Evolutionary conservation across 768 basidiomycete genomes (phyloP), one percentile per base, ranked within the genome.

Genomic region (Russula olivacea): DNA sequence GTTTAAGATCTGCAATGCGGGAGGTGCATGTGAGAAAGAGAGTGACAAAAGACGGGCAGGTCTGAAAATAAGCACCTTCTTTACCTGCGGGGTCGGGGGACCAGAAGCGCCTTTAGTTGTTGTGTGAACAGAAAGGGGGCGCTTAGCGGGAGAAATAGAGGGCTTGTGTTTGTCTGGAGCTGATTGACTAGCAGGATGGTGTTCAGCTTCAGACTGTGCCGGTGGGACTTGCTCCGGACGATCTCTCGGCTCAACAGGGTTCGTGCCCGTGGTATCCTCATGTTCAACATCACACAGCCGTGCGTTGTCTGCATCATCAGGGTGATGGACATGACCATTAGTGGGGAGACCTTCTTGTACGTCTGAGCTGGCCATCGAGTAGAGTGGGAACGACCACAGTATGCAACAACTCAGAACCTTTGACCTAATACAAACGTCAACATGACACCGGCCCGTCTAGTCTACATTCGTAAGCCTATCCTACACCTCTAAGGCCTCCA

Each of bases 71-170:
- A 77, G 61, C 66, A 86, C 90, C 81, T 87, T 90, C 77, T 88
- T 91, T 52, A 85, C 85, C 11, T 79, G 72, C 59, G 83, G 79
- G 21, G 84, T 81, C 47, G 81, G 74, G 38, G 83, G 78, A 5
- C 69, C 69, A 36, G 74, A 76, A 67, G 77, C 76, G 25, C 76
- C 62, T 74, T 83, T 87, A 55, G 73, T 74, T 28, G 76, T 68
- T 47, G 76, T 66, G 61, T 79, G 83, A 62, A 75, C 75, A 14
- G 61, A 53, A 50, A 49, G 76, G 72, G 67, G 78, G 74, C 30
- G 73, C 68, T 48, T 72, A 55, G 67, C 64, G 69, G 34, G 69
- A n/a, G 57, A 62, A 51, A 9, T 57, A 1, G 68, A 52, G 34
- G 61, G 55, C 64, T 70, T 71, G 25, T 55, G 47, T 66, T 73